phyloP scores from a whole-genome alignment of 2,329 filamentous ascomycete genomes.

The Boeremia lycopersici region DNA sequence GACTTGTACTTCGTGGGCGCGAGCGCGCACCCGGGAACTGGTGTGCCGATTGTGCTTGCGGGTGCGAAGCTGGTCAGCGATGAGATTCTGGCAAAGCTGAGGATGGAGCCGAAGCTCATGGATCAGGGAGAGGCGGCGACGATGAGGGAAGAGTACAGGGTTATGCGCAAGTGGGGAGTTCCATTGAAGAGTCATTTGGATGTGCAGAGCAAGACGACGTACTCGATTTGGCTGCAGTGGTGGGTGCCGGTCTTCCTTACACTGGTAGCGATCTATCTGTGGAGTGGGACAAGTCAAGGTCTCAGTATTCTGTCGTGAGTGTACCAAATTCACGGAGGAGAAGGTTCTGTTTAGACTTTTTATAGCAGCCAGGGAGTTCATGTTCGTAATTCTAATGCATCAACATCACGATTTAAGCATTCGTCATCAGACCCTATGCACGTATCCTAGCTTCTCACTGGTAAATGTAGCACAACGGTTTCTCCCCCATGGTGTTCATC shows the following conservation, averaged over 20 bases:
- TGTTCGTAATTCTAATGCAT: not conserved
- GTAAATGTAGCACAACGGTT: conserved; percentile 55
- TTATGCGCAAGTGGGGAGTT: conserved; percentile 10
- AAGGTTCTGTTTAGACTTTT: not conserved
- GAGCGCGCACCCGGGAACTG: conserved; percentile 76
- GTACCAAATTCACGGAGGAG: not conserved
- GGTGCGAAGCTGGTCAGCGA: conserved; percentile 68
- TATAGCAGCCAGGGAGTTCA: too few species aligned
- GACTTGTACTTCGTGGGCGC: conserved; percentile 75
- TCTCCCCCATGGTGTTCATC: conserved; percentile 50
- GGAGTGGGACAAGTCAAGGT: conserved; percentile 7
- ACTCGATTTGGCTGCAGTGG: conserved; percentile 17
- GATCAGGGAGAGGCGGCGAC: conserved; percentile 10
- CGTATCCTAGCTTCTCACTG: conserved; percentile 8
- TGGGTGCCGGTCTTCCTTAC: conserved; percentile 10
- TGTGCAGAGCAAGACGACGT: conserved; percentile 14
- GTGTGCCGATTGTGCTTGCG: conserved; percentile 74
- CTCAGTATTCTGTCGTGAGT: conserved; percentile 10
- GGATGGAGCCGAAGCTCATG: conserved; percentile 16
- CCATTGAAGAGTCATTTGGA: conserved; percentile 13
- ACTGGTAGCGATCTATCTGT: conserved; percentile 6
- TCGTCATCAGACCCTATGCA: not conserved
- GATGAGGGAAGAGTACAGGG: conserved; percentile 13
- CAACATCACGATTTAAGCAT: not conserved
- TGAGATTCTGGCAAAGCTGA: conserved; percentile 55